Conservation (phyloP, 257 asterid genomes). For the Nicotiana sylvestris region DNA sequence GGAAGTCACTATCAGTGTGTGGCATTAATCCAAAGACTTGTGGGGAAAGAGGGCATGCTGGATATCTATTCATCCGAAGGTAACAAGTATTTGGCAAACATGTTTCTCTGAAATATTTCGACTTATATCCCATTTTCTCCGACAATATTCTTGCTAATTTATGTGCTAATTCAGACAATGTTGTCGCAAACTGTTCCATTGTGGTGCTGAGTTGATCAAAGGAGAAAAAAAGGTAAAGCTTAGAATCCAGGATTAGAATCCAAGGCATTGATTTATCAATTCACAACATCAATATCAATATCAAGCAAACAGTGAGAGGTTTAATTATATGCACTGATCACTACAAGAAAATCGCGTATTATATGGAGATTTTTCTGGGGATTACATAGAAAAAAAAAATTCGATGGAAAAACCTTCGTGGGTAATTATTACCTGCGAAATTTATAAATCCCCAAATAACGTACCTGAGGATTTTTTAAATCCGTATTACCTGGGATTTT, state of each 20-base stretch:
- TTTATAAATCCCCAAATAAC: too few species aligned
- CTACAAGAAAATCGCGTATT: too few species aligned
- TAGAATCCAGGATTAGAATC: not conserved
- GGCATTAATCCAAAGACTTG: constrained; percentile 61
- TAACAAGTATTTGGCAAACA: constrained; percentile 60
- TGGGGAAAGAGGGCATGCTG: constrained; percentile 49
- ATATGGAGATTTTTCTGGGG: too few species aligned
- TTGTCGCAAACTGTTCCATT: constrained; percentile 52
- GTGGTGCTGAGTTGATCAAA: constrained; percentile 39
- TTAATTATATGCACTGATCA: too few species aligned
- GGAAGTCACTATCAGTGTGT: constrained; percentile 85
- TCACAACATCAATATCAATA: too few species aligned
- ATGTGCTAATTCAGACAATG: constrained; percentile 50
- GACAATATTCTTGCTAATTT: constrained; percentile 57
- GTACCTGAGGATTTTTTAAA: too few species aligned
- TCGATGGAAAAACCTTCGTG: too few species aligned
- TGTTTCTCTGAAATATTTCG: constrained; percentile 44
- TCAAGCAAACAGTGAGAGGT: too few species aligned
- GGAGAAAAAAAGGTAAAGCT: not conserved
- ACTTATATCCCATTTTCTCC: constrained; percentile 45
- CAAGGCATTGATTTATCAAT: too few species aligned
- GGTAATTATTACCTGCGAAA: too few species aligned
- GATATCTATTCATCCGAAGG: constrained; percentile 77
- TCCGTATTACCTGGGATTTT: too few species aligned
- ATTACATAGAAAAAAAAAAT: too few species aligned